Evolutionary conservation across 495 filamentous ascomycete genomes (phyloP), one percentile per base, ranked within the genome.

Genomic region (Hypoxylon cercidicola): DNA sequence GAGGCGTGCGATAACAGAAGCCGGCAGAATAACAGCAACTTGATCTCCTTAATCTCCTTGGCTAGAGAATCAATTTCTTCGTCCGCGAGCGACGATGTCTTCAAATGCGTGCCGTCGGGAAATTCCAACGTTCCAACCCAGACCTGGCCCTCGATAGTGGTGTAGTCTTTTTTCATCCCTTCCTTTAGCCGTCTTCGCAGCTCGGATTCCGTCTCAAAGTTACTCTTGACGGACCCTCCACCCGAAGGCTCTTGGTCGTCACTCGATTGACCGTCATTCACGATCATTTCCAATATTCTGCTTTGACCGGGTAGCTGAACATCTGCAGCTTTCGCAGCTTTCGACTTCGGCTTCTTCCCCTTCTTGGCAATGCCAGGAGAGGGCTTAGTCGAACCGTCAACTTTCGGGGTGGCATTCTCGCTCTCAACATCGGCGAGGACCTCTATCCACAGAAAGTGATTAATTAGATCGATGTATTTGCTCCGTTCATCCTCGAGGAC

Each of bases 1-100:
- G 77, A 70, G 10, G 82, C 80, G n/a, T 82, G 78, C 0, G 77
- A 74, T 15, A 84, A 68, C 12, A 85, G 68, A 6, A 83, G 75
- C 20, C 83, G 77, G 50, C 82, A 83, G 53, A 85, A 81, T 6
- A 86, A 66, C 9, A 83, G 69, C 37, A 76, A 67, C 64, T 84
- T 83, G 56, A 85, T 81, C 52, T 84, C 79, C 19, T 73, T 66
- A 32, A 84, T 74, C 16, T 84, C 80, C 11, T 70, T 60, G 12
- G 81, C 69, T 2, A 83, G 65, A 16, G 60, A 43, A 21, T 77
- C 73, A 30, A 82, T 79, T 46, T 82, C 80, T 11, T 78, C 75
- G 5, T 82, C 78, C 9, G 64, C 52, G 48, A 75, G 55, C 9
- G 78, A 74, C 2, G 81, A 66, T 7, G 79, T 76, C 35, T 72